Base-by-base conservation (phyloP, 2,329 filamentous ascomycete species). In the Aspergillus latus region DNA sequence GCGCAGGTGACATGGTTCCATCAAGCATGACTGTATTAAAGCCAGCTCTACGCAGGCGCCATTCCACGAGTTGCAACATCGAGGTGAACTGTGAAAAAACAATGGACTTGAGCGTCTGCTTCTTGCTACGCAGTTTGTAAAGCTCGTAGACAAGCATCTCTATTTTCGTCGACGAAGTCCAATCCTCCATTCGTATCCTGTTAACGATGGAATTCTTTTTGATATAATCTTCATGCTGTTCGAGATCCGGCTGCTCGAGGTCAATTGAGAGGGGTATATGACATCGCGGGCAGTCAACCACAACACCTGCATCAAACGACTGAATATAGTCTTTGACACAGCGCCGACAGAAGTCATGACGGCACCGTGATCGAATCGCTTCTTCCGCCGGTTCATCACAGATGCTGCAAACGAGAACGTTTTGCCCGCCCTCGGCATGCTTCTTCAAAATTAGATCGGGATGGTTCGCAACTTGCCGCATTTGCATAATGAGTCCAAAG, bases 131-230 rank as follows among this genome's bases (percentile, higher is more conserved):
- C 39, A 97, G 83, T 72, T 90, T 89, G 79, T 96, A 94, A 2
- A 99, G 83, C 68, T 97, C 92, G 68, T 97, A 95, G 8, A 97
- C 88, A 5, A 99, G 84, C 72, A 96, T 87, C 76, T 99, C 94
- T 63, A 99, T 99, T 78, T 99, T 99, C 60, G 92, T 97, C 1
- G 92, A 97, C 0, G 91, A 96, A 0, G 92, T 96, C 94, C 94
- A 99, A 67, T 97, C 90, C 72, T 96, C 90, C 92, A 97, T 97
- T 75, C 93, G 91, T 76, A 99, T 97, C 54, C 94, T 89, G 73
- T 97, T 97, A 80, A 97, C 95, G 72, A 99, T 99, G 1, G 92
- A 96, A 11, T 87, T 92, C 76, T 97, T 97, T 82, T 96, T 97
- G 58, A 96, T 86, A 5, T 87, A 77, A 1, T 85, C 82, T 71